Percentiles rank a stretch among this genome's conserved stretches.
These are phyloP conservation scores for Lunularia cruciata DNA, from an alignment of 225 moss, liverwort and hornwort genomes.

Conservation along the genomic window DNA sequence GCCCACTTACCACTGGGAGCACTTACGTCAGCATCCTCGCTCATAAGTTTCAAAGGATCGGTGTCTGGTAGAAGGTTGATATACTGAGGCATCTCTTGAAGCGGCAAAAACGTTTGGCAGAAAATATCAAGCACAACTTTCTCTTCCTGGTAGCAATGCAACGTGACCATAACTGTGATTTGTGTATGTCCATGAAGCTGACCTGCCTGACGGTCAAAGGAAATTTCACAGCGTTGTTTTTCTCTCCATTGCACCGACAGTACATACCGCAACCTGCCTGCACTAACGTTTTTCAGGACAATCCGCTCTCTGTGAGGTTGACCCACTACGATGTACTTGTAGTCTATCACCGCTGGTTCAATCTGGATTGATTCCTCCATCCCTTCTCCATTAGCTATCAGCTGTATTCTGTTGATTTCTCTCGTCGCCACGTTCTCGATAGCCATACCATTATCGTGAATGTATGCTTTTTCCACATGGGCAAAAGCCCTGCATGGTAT, in stretches of 20 bases:
- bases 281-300: conserved; percentile 68
- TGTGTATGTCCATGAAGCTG: conserved; percentile 61
- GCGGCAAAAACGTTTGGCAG: conserved; percentile 72
- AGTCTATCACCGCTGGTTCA: conserved; percentile 59
- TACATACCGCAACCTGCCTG: conserved; percentile 61
- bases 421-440: conserved; percentile 79
- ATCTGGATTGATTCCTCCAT: conserved; percentile 64
- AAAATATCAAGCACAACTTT: conserved; percentile 50
- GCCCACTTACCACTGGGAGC: conserved; percentile 20
- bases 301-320: conserved; percentile 57
- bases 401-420: conserved; percentile 60
- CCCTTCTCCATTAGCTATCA: conserved; percentile 80
- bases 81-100: conserved; percentile 53
- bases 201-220: conserved; percentile 60
- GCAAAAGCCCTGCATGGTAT: conserved; percentile 79
- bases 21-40: conserved; percentile 9
- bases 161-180: conserved; percentile 46
- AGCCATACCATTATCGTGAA: conserved; percentile 74
- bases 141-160: conserved; percentile 61
- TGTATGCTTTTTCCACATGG: conserved; percentile 78
- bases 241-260: conserved; percentile 39
- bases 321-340: conserved; percentile 60
- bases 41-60: conserved; percentile 32
- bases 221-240: conserved; percentile 44
- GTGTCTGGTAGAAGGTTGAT: conserved; percentile 30